Percentiles rank a stretch among this genome's conserved stretches.
Conservation (phyloP, 768 basidiomycete genomes). For the Leccinum uliginosum region DNA sequence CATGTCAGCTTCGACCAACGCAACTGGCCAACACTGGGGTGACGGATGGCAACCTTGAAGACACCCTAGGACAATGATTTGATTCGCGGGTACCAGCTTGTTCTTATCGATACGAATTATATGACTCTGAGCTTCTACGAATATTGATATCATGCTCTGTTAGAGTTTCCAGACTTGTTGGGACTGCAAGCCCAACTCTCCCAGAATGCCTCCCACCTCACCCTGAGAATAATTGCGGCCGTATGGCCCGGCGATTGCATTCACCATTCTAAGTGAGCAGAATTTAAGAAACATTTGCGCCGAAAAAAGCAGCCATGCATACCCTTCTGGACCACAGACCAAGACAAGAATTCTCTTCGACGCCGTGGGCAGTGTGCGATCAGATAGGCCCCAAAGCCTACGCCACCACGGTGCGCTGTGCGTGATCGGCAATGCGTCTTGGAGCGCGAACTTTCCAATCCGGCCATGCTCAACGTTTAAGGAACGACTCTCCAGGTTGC, state of each 20-base stretch:
- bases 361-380: not conserved
- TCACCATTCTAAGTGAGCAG: slow-evolving; percentile 57
- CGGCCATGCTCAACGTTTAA: slow-evolving; percentile 43
- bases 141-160: not conserved
- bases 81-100: not conserved
- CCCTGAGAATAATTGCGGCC: slow-evolving; percentile 78
- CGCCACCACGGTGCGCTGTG: slow-evolving; percentile 30
- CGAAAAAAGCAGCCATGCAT: slow-evolving; percentile 23
- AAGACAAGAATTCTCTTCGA: slow-evolving; percentile 56
- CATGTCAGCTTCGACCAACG: not conserved
- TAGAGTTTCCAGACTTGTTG: slow-evolving; percentile 69
- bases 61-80: too few species aligned
- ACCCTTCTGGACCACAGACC: slow-evolving; percentile 85
- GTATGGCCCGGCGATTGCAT: slow-evolving; percentile 68
- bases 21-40: too few species aligned
- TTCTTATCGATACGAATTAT: not conserved
- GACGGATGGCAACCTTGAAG: too few species aligned
- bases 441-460: slow-evolving; percentile 49
- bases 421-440: slow-evolving; percentile 35
- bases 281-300: not conserved
- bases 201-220: slow-evolving; percentile 59
- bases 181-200: slow-evolving; percentile 56
- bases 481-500: slow-evolving; percentile 14
- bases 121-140: not conserved
- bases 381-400: slow-evolving; percentile 15